Conservation (phyloP, 2,329 filamentous ascomycete genomes). For the Diplodia corticola region DNA sequence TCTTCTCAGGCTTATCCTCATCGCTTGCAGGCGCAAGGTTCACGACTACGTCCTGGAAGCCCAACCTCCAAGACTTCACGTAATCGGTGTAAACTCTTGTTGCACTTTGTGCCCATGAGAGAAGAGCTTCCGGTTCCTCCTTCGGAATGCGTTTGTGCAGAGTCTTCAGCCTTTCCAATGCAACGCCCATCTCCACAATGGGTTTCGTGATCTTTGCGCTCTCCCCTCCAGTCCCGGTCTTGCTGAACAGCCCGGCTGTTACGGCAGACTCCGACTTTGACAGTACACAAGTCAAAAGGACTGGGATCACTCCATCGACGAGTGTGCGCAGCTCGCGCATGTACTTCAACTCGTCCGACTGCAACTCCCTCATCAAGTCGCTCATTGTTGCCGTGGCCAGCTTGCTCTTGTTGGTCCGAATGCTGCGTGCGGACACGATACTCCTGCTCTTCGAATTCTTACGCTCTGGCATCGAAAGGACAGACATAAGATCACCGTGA, state of each 20-base stretch:
- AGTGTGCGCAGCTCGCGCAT: conserved; percentile 87
- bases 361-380: conserved; percentile 77
- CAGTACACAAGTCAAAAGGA: conserved; percentile 81
- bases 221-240: conserved; percentile 36
- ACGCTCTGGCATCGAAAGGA: conserved; percentile 69
- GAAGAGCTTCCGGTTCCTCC: conserved; percentile 67
- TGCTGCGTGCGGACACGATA: conserved; percentile 73
- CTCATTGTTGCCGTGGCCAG: conserved; percentile 67
- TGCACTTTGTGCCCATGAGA: conserved; percentile 78
- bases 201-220: conserved; percentile 69
- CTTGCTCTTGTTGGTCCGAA: conserved; percentile 70
- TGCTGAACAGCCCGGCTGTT: conserved; percentile 67
- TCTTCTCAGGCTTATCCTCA: conserved; percentile 46
- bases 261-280: conserved; percentile 66
- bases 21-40: conserved; percentile 80
- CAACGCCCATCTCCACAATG: conserved; percentile 91
- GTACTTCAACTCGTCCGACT: conserved; percentile 83
- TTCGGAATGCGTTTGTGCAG: conserved; percentile 79
- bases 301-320: conserved; percentile 92
- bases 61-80: conserved; percentile 82
- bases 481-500: conserved; percentile 91
- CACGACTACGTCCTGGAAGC: conserved; percentile 91
- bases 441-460: conserved; percentile 54
- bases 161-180: conserved; percentile 78
- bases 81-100: conserved; percentile 82